Evolutionary conservation across 345 rosid species (phyloP).

Genomic region (Aurinia saxatilis): DNA sequence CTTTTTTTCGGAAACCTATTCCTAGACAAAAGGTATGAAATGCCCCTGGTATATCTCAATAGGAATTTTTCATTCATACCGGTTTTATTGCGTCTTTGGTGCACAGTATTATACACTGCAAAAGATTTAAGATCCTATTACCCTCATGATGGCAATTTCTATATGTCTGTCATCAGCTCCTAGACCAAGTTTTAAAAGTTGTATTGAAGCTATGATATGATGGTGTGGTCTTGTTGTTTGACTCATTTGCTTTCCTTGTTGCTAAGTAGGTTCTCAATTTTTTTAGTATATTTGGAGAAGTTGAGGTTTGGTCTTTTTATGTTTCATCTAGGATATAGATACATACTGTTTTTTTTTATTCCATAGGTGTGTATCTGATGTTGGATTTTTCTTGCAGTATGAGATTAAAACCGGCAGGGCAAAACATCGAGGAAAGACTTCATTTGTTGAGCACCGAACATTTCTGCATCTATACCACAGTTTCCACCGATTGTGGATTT

Average conservation of each 20-base stretch:
- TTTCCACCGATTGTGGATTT: constrained; percentile 97
- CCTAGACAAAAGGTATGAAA: constrained; percentile 59
- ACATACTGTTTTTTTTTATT: neutral
- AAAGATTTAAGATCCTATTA: neutral
- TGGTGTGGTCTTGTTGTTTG: neutral
- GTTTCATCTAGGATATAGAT: constrained; percentile 1
- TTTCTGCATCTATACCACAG: constrained; percentile 95
- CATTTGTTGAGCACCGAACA: constrained; percentile 94
- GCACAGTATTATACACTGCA: neutral
- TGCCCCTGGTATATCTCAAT: constrained; percentile 1
- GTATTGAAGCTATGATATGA: constrained; percentile 12
- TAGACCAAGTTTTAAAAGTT: constrained; percentile 14
- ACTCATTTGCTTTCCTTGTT: constrained; percentile 7
- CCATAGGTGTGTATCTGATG: constrained; percentile 12
- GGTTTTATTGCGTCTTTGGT: constrained; percentile 3
- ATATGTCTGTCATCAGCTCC: too few relatives aligned
- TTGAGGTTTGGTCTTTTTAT: neutral
- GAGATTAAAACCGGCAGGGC: constrained; percentile 58
- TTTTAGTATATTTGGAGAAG: neutral
- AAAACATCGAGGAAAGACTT: constrained; percentile 75
- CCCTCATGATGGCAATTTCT: neutral
- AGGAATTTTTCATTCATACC: neutral
- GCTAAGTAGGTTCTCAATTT: constrained; percentile 1
- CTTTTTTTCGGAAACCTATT: constrained; percentile 73
- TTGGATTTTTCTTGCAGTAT: constrained; percentile 38